These are phyloP conservation scores for Zizania palustris DNA, from an alignment of 202 grass and related monocot species.

Conservation along the genomic window DNA sequence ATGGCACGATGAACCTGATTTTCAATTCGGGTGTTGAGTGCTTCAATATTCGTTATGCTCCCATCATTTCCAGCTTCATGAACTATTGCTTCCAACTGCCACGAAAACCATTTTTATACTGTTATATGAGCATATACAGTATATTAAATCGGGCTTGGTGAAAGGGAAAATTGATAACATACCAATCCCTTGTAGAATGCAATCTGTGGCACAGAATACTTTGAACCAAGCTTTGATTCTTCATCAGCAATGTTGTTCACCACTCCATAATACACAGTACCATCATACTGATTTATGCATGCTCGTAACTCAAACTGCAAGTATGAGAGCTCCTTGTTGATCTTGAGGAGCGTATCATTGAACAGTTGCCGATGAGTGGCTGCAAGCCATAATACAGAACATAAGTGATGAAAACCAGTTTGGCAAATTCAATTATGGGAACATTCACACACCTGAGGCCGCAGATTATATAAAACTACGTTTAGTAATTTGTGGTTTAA, in stretches of 20 bases:
- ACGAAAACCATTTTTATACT: slow-evolving; percentile 23
- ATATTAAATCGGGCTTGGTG: background rate
- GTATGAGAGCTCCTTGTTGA: slow-evolving; percentile 67
- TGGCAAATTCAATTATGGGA: background rate
- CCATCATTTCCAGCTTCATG: slow-evolving; percentile 64
- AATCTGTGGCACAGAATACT: slow-evolving; percentile 87
- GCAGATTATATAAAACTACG: background rate
- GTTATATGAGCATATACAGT: slow-evolving; percentile 9
- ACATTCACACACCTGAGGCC: background rate
- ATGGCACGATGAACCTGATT: slow-evolving; percentile 63
- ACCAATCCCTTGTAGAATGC: slow-evolving; percentile 96
- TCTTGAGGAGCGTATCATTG: slow-evolving; percentile 69
- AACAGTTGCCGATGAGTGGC: slow-evolving; percentile 53
- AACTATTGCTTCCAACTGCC: slow-evolving; percentile 82
- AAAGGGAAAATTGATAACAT: slow-evolving; percentile 28
- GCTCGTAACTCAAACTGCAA: slow-evolving; percentile 80
- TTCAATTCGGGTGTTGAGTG: slow-evolving; percentile 66
- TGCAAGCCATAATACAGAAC: slow-evolving; percentile 29
- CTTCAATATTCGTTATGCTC: slow-evolving; percentile 64
- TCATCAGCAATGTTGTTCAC: slow-evolving; percentile 77
- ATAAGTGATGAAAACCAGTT: slow-evolving; percentile 20
- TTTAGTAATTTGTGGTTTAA: background rate
- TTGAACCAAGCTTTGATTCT: slow-evolving; percentile 76
- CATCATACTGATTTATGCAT: slow-evolving; percentile 77
- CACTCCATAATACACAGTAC: slow-evolving; percentile 62